Conservation (phyloP, 129 eudicot species). For the Helichrysum umbraculigerum region DNA sequence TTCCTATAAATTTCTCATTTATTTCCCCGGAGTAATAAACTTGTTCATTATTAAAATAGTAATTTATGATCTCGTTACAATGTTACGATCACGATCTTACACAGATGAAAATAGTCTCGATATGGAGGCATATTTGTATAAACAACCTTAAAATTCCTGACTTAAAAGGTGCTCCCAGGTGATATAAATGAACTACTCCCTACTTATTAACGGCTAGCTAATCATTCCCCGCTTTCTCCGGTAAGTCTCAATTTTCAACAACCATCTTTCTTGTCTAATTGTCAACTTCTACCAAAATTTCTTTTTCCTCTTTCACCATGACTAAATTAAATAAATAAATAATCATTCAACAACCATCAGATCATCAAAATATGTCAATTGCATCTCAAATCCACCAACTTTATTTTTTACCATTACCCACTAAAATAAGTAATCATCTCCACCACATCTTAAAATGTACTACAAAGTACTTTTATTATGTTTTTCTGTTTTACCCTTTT, state of each 20-base stretch:
- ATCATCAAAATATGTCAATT: slow-evolving; percentile 17
- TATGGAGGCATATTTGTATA: background rate
- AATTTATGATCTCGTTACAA: too few species aligned
- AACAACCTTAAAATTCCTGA: background rate
- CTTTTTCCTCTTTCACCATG: background rate
- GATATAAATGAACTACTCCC: too few species aligned
- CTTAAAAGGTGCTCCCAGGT: background rate
- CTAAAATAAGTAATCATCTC: background rate
- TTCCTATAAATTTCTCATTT: too few species aligned
- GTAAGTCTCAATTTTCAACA: background rate
- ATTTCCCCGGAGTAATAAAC: too few species aligned
- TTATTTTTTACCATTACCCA: background rate
- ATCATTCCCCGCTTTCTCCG: background rate
- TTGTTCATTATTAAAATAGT: too few species aligned
- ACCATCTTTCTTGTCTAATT: slow-evolving; percentile 16
- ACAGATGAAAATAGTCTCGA: too few species aligned
- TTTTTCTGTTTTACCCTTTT: background rate
- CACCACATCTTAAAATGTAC: background rate
- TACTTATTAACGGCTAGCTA: background rate
- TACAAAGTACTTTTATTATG: background rate
- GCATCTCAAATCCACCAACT: slow-evolving; percentile 14
- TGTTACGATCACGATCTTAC: too few species aligned
- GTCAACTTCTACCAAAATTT: slow-evolving; percentile 24
- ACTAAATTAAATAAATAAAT: background rate
- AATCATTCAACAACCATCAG: slow-evolving; percentile 6